Percentiles rank a stretch among this genome's conserved stretches.
Evolutionary conservation across 768 basidiomycete genomes (phyloP).

Genomic region (Galerina marginata): DNA sequence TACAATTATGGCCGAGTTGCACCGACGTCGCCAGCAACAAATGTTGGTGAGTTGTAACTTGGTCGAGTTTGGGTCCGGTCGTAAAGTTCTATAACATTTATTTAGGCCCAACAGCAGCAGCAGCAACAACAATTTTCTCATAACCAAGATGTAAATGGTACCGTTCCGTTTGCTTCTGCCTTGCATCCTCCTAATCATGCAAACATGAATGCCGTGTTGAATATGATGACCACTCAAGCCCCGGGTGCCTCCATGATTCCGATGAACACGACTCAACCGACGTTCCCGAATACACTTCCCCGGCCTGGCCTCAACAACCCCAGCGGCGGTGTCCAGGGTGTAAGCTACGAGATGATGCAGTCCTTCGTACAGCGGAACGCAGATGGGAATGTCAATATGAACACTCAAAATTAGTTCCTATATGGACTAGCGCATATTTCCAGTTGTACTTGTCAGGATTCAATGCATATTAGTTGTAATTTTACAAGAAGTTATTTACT

Average conservation of each 20-base stretch:
- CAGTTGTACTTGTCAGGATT: background rate
- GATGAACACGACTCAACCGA: slow-evolving; percentile 23
- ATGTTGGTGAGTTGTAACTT: background rate
- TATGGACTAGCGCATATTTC: background rate
- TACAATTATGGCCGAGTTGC: slow-evolving; percentile 22
- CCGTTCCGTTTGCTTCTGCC: slow-evolving; percentile 3
- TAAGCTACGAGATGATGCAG: slow-evolving; percentile 49
- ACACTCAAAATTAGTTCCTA: slow-evolving; percentile 6
- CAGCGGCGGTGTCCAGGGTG: slow-evolving; percentile 13
- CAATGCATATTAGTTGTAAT: background rate
- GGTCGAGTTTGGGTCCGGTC: background rate
- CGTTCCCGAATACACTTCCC: slow-evolving; percentile 1
- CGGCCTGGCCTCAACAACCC: slow-evolving; percentile 6
- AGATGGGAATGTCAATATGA: slow-evolving; percentile 21
- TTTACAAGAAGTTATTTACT: background rate
- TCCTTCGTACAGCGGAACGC: slow-evolving; percentile 47
- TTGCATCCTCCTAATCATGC: slow-evolving; percentile 14
- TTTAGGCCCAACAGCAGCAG: slow-evolving; percentile 28
- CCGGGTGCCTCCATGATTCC: slow-evolving; percentile 6
- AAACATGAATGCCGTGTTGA: slow-evolving; percentile 22
- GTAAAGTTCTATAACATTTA: slow-evolving; percentile 15
- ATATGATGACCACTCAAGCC: slow-evolving; percentile 19
- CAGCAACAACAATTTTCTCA: slow-evolving; percentile 28
- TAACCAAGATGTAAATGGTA: slow-evolving; percentile 6
- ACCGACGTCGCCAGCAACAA: slow-evolving; percentile 14